These are phyloP conservation scores for Nannochloris sp. DNA, from an alignment of 139 green algal species.

Conservation along the genomic window DNA sequence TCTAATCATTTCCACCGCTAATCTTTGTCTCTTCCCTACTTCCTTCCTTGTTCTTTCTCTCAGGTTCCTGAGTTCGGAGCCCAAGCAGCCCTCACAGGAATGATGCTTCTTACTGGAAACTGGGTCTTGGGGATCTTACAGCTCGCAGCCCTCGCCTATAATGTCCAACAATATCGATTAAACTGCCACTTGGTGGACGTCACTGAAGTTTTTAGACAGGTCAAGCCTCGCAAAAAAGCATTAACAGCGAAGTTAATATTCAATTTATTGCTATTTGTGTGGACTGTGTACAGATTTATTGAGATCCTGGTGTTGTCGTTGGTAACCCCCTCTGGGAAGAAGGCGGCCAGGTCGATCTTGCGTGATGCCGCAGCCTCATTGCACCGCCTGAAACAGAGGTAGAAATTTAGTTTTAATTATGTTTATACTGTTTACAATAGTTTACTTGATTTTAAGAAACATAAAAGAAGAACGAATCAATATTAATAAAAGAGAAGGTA, in stretches of 20 bases:
- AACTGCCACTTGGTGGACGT: conserved; percentile 41
- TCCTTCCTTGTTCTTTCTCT: background rate
- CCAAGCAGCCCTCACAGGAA: conserved; percentile 31
- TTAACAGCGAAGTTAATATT: conserved; percentile 44
- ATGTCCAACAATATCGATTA: conserved; percentile 17
- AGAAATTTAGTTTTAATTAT: no score
- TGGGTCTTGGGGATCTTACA: conserved; percentile 43
- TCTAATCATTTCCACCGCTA: background rate
- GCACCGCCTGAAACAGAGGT: no score
- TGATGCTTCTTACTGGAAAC: conserved; percentile 48
- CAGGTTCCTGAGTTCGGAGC: conserved; percentile 43
- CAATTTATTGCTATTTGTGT: conserved; percentile 48
- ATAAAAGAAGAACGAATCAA: background rate
- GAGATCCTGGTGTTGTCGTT: conserved; percentile 26
- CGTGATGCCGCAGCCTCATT: conserved; percentile 44
- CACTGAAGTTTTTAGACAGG: conserved; percentile 56
- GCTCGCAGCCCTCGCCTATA: conserved; percentile 25
- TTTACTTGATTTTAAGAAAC: no score
- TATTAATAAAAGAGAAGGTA: conserved; percentile 1
- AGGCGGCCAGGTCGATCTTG: conserved; percentile 36
- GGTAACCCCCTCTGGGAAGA: conserved; percentile 35
- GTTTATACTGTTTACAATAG: no score
- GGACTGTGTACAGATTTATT: conserved; percentile 52
- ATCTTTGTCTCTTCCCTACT: background rate
- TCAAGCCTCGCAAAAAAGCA: conserved; percentile 34